Evolutionary conservation across 202 grass and related monocot genomes (phyloP).

Genomic region (Cymbopogon flexuosus): DNA sequence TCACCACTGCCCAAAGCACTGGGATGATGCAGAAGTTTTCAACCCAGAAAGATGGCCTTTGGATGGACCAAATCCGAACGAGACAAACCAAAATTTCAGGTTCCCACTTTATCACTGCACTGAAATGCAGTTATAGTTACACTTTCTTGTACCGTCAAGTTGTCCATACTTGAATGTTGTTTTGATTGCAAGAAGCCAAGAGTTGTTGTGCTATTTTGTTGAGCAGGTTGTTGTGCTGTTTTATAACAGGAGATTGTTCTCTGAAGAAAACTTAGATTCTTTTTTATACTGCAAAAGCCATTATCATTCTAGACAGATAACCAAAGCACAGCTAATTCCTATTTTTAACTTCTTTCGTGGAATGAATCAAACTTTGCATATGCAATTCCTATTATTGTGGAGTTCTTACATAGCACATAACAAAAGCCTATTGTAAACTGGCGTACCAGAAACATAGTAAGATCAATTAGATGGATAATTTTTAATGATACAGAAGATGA

Average conservation of each 20-base stretch:
- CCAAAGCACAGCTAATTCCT: constrained; percentile 1
- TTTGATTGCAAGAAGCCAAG: constrained; percentile 18
- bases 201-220: neutral
- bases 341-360: neutral
- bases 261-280: neutral
- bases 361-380: neutral
- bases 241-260: neutral
- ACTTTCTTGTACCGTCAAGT: neutral
- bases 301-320: constrained; percentile 2
- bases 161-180: neutral
- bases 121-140: constrained; percentile 4
- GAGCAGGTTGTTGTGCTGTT: too few species aligned
- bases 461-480: neutral
- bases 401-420: neutral
- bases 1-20: constrained; percentile 77
- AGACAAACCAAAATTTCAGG: constrained; percentile 99
- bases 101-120: constrained; percentile 21
- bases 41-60: constrained; percentile 96
- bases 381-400: neutral
- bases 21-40: constrained; percentile 88
- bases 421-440: neutral
- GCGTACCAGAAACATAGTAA: neutral
- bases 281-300: neutral
- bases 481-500: neutral
- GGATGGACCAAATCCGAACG: constrained; percentile 91